Conservation (phyloP, 352 stramenopile species). For the Phytophthora sp. region DNA sequence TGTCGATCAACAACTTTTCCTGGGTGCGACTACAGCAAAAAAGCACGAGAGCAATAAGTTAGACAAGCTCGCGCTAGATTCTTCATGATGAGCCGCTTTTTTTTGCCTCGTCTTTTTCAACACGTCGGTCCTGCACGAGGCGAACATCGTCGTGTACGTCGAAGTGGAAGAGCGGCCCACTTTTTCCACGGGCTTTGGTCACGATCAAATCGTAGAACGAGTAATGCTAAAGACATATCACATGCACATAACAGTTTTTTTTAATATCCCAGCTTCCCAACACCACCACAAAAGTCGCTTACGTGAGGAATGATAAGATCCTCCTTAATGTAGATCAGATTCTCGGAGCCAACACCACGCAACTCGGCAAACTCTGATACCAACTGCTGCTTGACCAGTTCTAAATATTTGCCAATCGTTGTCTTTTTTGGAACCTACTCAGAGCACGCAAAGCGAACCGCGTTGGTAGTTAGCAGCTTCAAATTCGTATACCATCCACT, state of each 20-base stretch:
- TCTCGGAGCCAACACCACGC: conserved; percentile 89
- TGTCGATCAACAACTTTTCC: conserved; percentile 97
- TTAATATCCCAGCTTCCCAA: not conserved
- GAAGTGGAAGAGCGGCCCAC: conserved; percentile 98
- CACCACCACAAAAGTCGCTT: conserved; percentile 11
- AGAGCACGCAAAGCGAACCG: not conserved
- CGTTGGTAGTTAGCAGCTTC: not conserved
- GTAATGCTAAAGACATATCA: conserved; percentile 75
- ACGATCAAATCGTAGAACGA: conserved; percentile 99
- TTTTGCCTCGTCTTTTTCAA: conserved; percentile 96
- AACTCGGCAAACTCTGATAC: conserved; percentile 94
- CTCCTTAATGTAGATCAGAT: conserved; percentile 98
- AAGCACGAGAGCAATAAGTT: conserved; percentile 10
- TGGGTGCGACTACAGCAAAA: conserved; percentile 93
- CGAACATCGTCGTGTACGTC: conserved; percentile 95
- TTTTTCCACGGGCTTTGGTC: conserved; percentile 97
- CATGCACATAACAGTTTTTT: conserved; percentile 18
- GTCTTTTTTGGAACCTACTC: conserved; percentile 90
- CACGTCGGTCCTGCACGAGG: conserved; percentile 90
- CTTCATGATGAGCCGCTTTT: not conserved
- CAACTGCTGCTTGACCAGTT: conserved; percentile 90
- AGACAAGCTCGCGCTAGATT: not conserved
- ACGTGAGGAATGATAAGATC: conserved; percentile 98
- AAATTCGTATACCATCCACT: not conserved
- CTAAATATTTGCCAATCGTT: conserved; percentile 90